Percentiles rank a stretch among this genome's conserved stretches.
These are phyloP conservation scores for Diddensiella transvaalensis DNA, from an alignment of 805 yeast species.

Conservation along the genomic window DNA sequence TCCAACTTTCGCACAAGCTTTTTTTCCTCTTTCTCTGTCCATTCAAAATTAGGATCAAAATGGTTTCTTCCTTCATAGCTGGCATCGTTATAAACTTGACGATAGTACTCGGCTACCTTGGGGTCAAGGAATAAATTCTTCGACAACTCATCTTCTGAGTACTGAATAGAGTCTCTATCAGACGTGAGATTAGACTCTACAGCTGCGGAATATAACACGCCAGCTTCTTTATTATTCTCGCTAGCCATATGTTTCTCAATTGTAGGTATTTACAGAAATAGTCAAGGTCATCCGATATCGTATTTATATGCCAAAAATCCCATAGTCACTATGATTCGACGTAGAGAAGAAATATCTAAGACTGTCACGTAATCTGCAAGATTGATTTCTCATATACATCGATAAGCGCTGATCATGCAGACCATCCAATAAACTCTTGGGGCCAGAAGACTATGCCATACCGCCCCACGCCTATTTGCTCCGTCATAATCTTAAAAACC, in stretches of 20 bases:
- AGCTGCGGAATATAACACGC: not conserved
- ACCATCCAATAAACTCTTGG: no score
- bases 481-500: no score
- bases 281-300: no score
- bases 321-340: no score
- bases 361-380: not conserved
- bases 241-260: no score
- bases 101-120: conserved; percentile 44
- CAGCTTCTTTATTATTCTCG: not conserved
- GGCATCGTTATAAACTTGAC: conserved; percentile 43
- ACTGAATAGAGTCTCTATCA: not conserved
- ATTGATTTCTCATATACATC: not conserved
- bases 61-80: conserved; percentile 27
- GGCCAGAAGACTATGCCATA: no score
- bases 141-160: not conserved
- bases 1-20: conserved; percentile 51
- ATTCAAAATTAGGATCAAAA: conserved; percentile 55
- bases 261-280: no score
- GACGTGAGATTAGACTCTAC: not conserved
- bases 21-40: conserved; percentile 53
- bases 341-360: no score
- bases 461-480: no score
- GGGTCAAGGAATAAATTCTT: conserved; percentile 45
- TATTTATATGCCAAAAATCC: no score
- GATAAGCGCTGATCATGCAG: no score